Base-by-base conservation (phyloP, 179 eudicot species). In the Amaranthus tricolor region DNA sequence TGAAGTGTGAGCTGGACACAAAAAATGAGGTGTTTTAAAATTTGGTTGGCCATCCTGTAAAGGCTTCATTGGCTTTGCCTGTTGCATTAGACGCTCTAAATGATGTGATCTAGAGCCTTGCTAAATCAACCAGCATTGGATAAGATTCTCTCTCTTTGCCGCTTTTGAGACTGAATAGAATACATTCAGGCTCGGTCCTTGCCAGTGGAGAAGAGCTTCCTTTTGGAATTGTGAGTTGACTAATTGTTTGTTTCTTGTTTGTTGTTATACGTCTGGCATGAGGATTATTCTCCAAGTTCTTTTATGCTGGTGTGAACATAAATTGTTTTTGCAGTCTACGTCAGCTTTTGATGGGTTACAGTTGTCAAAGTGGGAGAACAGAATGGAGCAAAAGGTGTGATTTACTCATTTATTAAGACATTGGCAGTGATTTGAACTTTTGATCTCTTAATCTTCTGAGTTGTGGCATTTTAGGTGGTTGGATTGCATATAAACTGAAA, bases 201-300 rank as follows among this genome's bases (percentile, higher is more conserved):
- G 97, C 91, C 51, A 92, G 96, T 66, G 96, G 97, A 43, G 98
- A 94, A 83, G 97, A 90, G 84, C 96, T 92, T 83, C 97, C 97
- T 74, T 88, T 89, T 77, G 98, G 98, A 66, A 88, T 92, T 83
- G 98, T 94, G 81, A 90, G 98, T 88, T 71, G 11, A 70, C 69
- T 52, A n/a, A 5, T 15, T 50, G 17, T 50, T 47, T 24, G 47
- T 14, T 45, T 72, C 64, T 61, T 24, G 31, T 31, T 16, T 76
- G 62, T 9, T 10, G n/a, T 24, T 24, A 24, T 24, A 24, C 17
- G 9, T 66, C 17, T 48, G 31, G 64, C 66, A 68, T 44, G 14
- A 24, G 59, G 55, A 62, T 50, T 47, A 24, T 65, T 52, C n/a
- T 49, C 64, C 24, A 40, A 48, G 48, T 10, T 40, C 70, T 74